These are phyloP conservation scores for Kodamaea kaohsiungensis DNA, from an alignment of 805 yeast genomes.

Conservation along the genomic window DNA sequence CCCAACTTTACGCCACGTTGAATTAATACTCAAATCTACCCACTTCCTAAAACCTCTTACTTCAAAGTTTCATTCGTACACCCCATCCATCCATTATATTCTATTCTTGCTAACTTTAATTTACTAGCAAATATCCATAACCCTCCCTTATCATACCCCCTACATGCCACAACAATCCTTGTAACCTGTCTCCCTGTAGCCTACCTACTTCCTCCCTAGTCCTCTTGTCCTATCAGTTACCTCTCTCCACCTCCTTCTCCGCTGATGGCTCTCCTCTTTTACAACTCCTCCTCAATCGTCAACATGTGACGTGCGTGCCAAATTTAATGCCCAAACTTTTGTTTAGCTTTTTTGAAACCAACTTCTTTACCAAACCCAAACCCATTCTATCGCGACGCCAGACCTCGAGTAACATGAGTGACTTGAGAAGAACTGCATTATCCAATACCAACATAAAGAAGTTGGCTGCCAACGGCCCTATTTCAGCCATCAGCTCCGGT, in stretches of 20 bases:
- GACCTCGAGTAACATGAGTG: conserved; percentile 1
- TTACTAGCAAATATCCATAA: neutral
- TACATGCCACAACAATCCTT: neutral
- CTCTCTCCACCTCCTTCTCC: neutral
- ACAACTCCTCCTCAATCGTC: neutral
- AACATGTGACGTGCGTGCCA: conserved; percentile 1
- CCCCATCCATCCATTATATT: neutral
- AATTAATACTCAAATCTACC: neutral
- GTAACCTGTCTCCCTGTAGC: neutral
- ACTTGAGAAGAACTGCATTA: conserved; percentile 20
- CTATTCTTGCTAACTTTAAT: neutral
- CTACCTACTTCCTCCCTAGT: neutral
- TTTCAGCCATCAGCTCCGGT: conserved; percentile 16
- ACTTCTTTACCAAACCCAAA: neutral
- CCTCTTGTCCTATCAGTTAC: neutral
- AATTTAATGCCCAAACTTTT: neutral
- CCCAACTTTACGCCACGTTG: too few species aligned
- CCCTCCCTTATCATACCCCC: neutral
- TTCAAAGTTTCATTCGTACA: neutral
- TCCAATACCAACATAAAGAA: conserved; percentile 20
- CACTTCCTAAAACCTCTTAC: neutral
- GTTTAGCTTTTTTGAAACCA: neutral
- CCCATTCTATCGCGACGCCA: neutral
- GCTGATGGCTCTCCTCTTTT: neutral
- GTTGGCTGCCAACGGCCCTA: conserved; percentile 8